Conservation (phyloP, 2,329 filamentous ascomycete species). For the Cercospora zeina region DNA sequence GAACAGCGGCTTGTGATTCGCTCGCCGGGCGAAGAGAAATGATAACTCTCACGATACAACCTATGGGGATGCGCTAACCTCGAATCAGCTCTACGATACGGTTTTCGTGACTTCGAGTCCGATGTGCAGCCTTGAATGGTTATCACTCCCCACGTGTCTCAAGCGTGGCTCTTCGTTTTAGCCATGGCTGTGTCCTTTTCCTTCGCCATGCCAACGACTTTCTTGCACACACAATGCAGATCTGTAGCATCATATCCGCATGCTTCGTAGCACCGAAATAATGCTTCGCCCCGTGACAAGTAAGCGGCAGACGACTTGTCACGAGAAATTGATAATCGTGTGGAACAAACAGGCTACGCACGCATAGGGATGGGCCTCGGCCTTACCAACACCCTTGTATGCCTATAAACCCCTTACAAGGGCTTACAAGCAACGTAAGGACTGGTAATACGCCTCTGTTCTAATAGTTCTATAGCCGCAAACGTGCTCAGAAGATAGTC, state of each 20-base stretch:
- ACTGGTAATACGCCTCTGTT: too few relatives aligned
- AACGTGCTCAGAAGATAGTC: too few relatives aligned
- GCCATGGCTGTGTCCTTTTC: background rate
- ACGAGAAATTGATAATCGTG: too few relatives aligned
- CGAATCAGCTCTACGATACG: conserved; percentile 3
- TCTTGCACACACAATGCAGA: background rate
- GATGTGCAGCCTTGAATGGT: background rate
- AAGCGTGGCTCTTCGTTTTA: background rate
- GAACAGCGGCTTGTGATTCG: background rate
- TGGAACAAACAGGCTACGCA: too few relatives aligned
- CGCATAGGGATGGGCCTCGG: too few relatives aligned
- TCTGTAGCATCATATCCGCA: background rate
- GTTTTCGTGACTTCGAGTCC: background rate
- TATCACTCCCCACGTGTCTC: background rate
- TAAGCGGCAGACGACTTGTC: background rate
- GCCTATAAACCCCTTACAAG: too few relatives aligned
- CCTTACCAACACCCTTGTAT: too few relatives aligned
- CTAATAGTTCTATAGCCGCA: too few relatives aligned
- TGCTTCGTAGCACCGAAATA: too few relatives aligned
- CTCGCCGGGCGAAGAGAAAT: background rate
- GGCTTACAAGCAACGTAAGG: too few relatives aligned
- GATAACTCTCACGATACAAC: background rate
- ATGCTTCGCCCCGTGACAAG: background rate
- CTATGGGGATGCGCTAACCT: background rate
- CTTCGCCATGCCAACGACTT: background rate